Percentiles rank a stretch among this genome's conserved stretches.
These are phyloP conservation scores for Blastobotrys muscicola DNA, from an alignment of 805 yeast genomes.

Conservation along the genomic window DNA sequence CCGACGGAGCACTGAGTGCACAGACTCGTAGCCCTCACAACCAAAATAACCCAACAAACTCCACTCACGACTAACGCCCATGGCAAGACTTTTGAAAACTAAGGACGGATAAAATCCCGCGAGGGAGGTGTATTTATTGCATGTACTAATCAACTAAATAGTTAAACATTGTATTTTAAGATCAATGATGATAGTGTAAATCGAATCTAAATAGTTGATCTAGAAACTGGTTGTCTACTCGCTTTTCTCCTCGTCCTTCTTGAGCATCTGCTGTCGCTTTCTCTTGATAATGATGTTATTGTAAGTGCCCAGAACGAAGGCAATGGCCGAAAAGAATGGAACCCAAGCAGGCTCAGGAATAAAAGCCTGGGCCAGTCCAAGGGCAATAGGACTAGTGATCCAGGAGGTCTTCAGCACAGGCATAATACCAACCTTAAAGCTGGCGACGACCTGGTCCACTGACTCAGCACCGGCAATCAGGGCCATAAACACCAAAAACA, in stretches of 20 bases:
- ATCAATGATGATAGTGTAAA: not conserved
- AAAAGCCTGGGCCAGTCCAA: slow-evolving; percentile 31
- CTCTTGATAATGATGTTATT: slow-evolving; percentile 30
- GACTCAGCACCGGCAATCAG: slow-evolving; percentile 30
- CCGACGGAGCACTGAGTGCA: no score
- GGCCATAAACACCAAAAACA: slow-evolving; percentile 28
- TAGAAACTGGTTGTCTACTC: not conserved
- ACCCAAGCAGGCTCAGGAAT: slow-evolving; percentile 33
- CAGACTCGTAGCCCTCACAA: no score
- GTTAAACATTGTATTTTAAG: not conserved
- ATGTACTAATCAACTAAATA: no score
- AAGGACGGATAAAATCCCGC: no score
- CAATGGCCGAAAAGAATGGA: slow-evolving; percentile 30
- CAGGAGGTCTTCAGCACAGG: slow-evolving; percentile 29
- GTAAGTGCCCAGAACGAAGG: slow-evolving; percentile 30
- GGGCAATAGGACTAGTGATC: slow-evolving; percentile 29
- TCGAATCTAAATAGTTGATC: not conserved
- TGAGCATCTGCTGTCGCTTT: slow-evolving; percentile 9
- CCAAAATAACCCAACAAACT: no score
- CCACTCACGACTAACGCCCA: no score
- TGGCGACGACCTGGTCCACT: slow-evolving; percentile 19
- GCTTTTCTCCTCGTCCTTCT: not conserved
- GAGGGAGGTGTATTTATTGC: no score
- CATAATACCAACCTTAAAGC: slow-evolving; percentile 24
- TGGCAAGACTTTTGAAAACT: no score